Conservation (phyloP, 2,329 filamentous ascomycete genomes). For the Huntiella bhutanensis region DNA sequence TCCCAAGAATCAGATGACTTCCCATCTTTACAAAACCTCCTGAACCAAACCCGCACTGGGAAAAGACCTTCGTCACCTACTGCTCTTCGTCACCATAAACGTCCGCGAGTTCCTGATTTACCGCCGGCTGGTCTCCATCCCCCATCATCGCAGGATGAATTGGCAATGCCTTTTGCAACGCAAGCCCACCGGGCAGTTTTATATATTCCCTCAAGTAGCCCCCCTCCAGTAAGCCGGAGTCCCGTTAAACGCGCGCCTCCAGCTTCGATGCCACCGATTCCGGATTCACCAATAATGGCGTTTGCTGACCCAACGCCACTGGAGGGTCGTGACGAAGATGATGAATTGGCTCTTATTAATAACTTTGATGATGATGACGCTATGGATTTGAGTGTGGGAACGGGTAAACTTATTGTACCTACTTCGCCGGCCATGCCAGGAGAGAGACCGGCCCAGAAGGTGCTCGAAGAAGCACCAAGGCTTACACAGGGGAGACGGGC, state of each 20-base stretch:
- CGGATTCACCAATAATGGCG: background rate
- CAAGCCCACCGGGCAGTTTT: background rate
- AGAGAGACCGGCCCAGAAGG: background rate
- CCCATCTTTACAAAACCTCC: conserved; percentile 5
- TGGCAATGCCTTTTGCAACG: background rate
- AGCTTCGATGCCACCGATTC: background rate
- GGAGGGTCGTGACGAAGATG: no score
- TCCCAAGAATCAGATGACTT: conserved; percentile 10
- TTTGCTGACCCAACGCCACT: no score
- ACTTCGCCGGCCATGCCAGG: background rate
- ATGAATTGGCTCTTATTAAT: conserved; percentile 10
- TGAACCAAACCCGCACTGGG: background rate
- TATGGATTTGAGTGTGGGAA: background rate
- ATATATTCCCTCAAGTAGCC: conserved; percentile 9
- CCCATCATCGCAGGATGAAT: conserved; percentile 2
- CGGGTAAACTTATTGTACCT: background rate
- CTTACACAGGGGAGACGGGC: no score
- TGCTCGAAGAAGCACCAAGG: background rate
- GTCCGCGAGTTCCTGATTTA: conserved; percentile 1
- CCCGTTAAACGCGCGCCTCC: background rate
- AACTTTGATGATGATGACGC: conserved; percentile 4
- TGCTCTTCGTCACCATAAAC: conserved; percentile 1
- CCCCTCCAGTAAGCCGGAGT: conserved; percentile 3
- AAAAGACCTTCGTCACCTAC: conserved; percentile 9
- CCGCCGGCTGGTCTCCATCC: background rate